A percentile compares a stretch with the other conserved stretches of the same genome.
Conservation (phyloP, 768 basidiomycete species). For the Terana coerulea region DNA sequence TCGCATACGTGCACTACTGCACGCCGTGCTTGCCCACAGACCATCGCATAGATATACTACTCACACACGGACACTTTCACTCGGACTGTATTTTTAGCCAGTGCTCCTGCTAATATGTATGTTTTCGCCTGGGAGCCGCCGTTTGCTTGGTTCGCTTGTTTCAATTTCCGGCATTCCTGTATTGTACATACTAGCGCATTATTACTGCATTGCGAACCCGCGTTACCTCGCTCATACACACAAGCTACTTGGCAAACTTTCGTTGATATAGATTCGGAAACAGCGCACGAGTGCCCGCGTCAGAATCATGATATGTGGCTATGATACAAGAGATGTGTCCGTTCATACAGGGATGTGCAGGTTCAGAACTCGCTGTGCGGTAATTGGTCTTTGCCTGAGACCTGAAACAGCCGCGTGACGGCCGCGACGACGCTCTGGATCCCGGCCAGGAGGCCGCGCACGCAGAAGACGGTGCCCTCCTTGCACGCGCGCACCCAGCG, state of each 20-base stretch:
- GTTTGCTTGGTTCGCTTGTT: no score
- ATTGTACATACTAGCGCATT: neutral
- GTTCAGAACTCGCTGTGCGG: constrained; percentile 15
- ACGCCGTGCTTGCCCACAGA: no score
- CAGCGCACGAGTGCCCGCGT: no score
- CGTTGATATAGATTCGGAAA: no score
- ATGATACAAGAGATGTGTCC: neutral
- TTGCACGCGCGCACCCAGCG: constrained; percentile 29
- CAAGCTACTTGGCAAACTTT: no score
- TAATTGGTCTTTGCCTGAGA: constrained; percentile 27
- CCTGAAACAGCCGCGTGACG: constrained; percentile 20
- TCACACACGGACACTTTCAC: constrained; percentile 4
- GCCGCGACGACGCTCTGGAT: constrained; percentile 13
- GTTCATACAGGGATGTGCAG: constrained; percentile 18
- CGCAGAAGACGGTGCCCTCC: constrained; percentile 28
- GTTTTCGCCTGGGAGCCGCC: no score
- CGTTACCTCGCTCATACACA: no score
- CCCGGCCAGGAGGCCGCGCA: constrained; percentile 21
- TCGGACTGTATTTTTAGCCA: constrained; percentile 5
- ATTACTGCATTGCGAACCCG: no score
- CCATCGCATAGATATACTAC: no score
- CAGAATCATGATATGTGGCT: no score
- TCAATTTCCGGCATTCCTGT: no score
- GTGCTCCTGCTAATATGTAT: constrained; percentile 1
- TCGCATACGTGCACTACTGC: no score